phyloP scores from a whole-genome alignment of 2,329 filamentous ascomycete species.

The Stylonectria norvegica region DNA sequence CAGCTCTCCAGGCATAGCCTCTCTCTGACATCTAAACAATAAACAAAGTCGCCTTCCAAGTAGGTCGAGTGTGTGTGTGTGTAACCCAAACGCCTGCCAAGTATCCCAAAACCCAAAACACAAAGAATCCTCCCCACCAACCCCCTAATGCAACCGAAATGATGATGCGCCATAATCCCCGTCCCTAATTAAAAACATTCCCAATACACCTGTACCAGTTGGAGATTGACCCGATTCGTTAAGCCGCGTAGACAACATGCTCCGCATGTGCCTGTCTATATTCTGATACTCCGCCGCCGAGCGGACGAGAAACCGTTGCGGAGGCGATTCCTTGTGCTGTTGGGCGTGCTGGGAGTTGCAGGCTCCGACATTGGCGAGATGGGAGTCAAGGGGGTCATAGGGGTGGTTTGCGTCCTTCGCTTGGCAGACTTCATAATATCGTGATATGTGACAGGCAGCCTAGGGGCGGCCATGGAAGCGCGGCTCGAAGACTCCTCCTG shows the following conservation, averaged over 20 bases:
- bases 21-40: neutral
- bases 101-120: neutral
- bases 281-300: conserved; percentile 40
- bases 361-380: conserved; percentile 28
- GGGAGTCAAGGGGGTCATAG: conserved; percentile 24
- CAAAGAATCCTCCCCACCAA: neutral
- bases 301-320: conserved; percentile 24
- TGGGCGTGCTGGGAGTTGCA: conserved; percentile 26
- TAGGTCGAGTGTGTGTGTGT: neutral
- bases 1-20: neutral
- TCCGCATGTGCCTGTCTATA: conserved; percentile 20
- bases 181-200: too few species aligned
- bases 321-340: conserved; percentile 23
- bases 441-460: conserved; percentile 43
- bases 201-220: conserved; percentile 14
- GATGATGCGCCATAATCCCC: too few species aligned
- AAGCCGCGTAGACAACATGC: conserved; percentile 18
- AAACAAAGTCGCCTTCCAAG: neutral
- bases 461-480: conserved; percentile 21
- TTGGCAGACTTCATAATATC: conserved; percentile 45
- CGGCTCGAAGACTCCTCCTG: conserved; percentile 20
- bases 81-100: neutral
- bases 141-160: too few species aligned
- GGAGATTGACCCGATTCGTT: conserved; percentile 20
- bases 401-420: conserved; percentile 32